Base-by-base conservation (phyloP, 805 yeast genomes). In the Dipodascus albidus region DNA sequence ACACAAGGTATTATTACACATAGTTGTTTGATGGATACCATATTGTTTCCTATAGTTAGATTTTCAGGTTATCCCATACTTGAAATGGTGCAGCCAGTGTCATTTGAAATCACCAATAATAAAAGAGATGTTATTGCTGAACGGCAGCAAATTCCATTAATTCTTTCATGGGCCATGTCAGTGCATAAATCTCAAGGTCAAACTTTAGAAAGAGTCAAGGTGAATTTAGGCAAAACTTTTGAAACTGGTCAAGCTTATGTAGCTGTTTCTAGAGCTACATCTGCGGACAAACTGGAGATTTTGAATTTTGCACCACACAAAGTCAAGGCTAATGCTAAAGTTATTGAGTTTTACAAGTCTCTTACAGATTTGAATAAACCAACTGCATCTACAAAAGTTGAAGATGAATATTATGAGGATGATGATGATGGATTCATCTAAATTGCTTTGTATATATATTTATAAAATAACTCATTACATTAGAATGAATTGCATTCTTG, bases 121-220 rank as follows among this genome's bases (percentile, higher is more conserved):
- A 21, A 52, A 2, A 33, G 38, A n/a, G 51, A 48, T 6, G 55
- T 82, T 0, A 60, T 85, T 4, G 93, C 85, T 1, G 71, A 81
- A 1, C 73, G 96, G 60, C 69, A 71, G 0, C 99, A 93, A 64
- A 56, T 91, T 1, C 99, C 99, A 0, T 69, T 93, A 52, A 81
- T 89, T 57, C 70, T 87, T 15, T 93, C 98, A 0, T 93, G 98
- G 97, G 89, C 99, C 0, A 69, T 93, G 52, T 89, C 97, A 0
- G 91, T 93, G 51, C 99, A 93, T 65, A 91, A 91, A 69, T 84
- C 98, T 0, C 99, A 91, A 67, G 99, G 99, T 1, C 90, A 91
- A 67, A 85, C 98, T 0, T 67, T 89, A 38, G 80, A 82, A 1
- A 73, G 81, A 47, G 87, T 87, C 1, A 75, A 78, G 54, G 96